Percentiles rank a stretch among this genome's conserved stretches.
Evolutionary conservation across 176 grass and related monocot species (phyloP).

Genomic region (Coix lacrymajobi): DNA sequence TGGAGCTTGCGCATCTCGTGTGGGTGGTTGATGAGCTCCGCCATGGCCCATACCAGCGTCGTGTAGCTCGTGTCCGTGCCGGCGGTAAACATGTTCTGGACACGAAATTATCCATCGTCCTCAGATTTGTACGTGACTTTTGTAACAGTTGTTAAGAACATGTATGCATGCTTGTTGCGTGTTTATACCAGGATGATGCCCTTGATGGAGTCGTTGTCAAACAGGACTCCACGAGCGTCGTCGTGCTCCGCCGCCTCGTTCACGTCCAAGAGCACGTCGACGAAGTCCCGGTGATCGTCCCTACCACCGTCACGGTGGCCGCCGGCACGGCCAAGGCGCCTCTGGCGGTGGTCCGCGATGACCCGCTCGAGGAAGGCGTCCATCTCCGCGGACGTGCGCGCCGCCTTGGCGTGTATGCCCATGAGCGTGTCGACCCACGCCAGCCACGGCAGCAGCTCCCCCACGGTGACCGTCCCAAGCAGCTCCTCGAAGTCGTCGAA

Average conservation of each 20-base stretch:
- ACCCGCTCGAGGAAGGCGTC: constrained; percentile 20
- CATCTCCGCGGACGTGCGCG: not conserved
- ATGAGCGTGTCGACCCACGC: constrained; percentile 44
- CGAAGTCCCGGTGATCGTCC: constrained; percentile 1
- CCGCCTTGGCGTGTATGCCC: constrained; percentile 15
- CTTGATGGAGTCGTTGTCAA: constrained; percentile 26
- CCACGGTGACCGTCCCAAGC: constrained; percentile 19
- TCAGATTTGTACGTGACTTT: too few species aligned
- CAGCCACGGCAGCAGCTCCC: constrained; percentile 49
- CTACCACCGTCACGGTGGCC: not conserved
- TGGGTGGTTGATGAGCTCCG: constrained; percentile 33
- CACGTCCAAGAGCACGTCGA: constrained; percentile 34
- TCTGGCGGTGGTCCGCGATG: constrained; percentile 18
- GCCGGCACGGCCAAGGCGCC: not conserved
- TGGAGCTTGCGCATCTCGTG: constrained; percentile 35
- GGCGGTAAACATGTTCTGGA: constrained; percentile 26
- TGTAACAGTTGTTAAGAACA: too few species aligned
- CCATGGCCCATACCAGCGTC: constrained; percentile 26
- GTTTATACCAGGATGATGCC: constrained; percentile 28
- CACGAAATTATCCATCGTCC: too few species aligned
- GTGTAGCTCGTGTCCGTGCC: constrained; percentile 10
- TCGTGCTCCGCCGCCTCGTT: not conserved
- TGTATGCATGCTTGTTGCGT: too few species aligned
- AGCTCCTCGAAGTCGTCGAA: constrained; percentile 38
- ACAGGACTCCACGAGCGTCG: not conserved